These are phyloP conservation scores for Wickerhamiella slavikovae DNA, from an alignment of 805 yeast species.

Conservation along the genomic window DNA sequence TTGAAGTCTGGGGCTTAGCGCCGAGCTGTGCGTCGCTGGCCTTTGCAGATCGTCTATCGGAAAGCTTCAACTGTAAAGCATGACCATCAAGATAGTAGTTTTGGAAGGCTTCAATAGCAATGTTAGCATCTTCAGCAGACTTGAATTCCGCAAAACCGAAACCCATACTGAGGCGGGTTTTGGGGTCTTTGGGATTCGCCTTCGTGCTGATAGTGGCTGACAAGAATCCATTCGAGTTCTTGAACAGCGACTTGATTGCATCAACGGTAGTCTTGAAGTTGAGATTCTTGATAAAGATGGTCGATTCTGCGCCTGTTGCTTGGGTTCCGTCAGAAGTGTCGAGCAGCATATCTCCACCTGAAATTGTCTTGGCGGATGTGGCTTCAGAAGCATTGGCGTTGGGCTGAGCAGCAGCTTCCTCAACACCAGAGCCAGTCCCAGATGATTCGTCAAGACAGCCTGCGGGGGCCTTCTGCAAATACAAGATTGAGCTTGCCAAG, in stretches of 20 bases:
- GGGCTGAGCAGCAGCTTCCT: slow-evolving; percentile 13
- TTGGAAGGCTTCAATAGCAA: slow-evolving; percentile 54
- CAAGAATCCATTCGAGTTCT: slow-evolving; percentile 55
- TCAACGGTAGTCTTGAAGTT: slow-evolving; percentile 57
- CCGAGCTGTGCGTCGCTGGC: slow-evolving; percentile 19
- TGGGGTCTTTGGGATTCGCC: slow-evolving; percentile 60
- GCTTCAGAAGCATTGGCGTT: slow-evolving; percentile 14
- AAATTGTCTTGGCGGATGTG: slow-evolving; percentile 8
- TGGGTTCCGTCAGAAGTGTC: slow-evolving; percentile 23
- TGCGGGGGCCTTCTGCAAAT: slow-evolving; percentile 86
- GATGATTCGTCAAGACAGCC: slow-evolving; percentile 33
- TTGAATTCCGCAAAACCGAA: slow-evolving; percentile 89
- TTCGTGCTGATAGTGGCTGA: slow-evolving; percentile 69
- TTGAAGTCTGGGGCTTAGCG: slow-evolving; percentile 18
- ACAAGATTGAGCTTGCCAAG: slow-evolving; percentile 68
- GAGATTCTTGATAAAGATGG: slow-evolving; percentile 79
- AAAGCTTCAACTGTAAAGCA: slow-evolving; percentile 67
- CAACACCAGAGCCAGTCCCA: slow-evolving; percentile 21
- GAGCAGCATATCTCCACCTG: slow-evolving; percentile 7
- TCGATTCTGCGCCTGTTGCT: slow-evolving; percentile 71
- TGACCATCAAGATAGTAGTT: slow-evolving; percentile 76
- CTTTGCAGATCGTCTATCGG: no score
- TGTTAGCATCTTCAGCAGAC: slow-evolving; percentile 54
- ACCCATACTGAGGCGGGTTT: slow-evolving; percentile 75
- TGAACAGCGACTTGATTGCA: slow-evolving; percentile 40